phyloP scores from a whole-genome alignment of 1,284 basidiomycete species.

The Leccinum pseudoinsigne region DNA sequence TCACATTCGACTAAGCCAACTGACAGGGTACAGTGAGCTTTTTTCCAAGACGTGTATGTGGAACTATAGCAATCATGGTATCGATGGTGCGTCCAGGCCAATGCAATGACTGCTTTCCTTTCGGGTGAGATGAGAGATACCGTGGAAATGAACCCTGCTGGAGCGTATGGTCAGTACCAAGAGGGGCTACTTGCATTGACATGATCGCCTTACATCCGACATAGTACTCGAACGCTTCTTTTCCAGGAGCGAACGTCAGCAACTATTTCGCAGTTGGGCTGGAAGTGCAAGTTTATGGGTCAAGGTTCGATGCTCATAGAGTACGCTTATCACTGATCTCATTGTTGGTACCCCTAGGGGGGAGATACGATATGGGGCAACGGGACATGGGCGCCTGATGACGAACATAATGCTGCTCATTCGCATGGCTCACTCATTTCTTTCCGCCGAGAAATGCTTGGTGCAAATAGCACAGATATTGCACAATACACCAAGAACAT shows the following conservation, averaged over 20 bases:
- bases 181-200: neutral
- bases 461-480: neutral
- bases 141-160: conserved; percentile 88
- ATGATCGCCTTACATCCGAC: neutral
- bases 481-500: conserved; percentile 57
- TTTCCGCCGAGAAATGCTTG: conserved; percentile 51
- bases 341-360: conserved; percentile 51
- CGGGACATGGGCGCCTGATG: conserved; percentile 73
- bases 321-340: neutral
- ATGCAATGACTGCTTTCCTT: conserved; percentile 95
- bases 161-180: conserved; percentile 65
- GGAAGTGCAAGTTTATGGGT: conserved; percentile 94
- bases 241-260: conserved; percentile 86
- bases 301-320: conserved; percentile 50
- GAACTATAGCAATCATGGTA: neutral
- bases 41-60: neutral
- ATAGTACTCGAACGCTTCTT: conserved; percentile 85
- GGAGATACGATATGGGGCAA: conserved; percentile 93
- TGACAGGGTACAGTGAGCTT: conserved; percentile 68
- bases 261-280: conserved; percentile 94
- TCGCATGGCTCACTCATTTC: conserved; percentile 84
- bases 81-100: conserved; percentile 53
- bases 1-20: conserved; percentile 5
- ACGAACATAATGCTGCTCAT: conserved; percentile 58
- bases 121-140: conserved; percentile 97